A percentile compares a stretch with the other conserved stretches of the same genome.
phyloP scores from a whole-genome alignment of 73 alveolate genomes.

The Blepharisma stoltei region DNA sequence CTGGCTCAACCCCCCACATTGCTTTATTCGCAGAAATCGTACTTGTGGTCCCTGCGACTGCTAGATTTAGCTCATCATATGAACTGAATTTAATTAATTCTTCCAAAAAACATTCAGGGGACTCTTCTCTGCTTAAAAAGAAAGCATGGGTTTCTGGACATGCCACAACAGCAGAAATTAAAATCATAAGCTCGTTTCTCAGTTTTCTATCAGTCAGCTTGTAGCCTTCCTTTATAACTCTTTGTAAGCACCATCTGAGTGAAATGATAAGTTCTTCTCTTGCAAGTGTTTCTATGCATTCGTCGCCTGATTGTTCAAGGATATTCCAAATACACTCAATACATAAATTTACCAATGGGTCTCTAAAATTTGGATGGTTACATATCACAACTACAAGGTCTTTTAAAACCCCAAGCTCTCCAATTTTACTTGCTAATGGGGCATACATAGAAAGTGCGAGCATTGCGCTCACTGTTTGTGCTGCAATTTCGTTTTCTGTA shows the following conservation, averaged over 20 bases:
- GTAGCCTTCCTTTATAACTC: slow-evolving; percentile 86
- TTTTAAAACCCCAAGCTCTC: slow-evolving; percentile 88
- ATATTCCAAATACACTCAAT: slow-evolving; percentile 96
- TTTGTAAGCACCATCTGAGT: slow-evolving; percentile 82
- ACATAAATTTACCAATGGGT: slow-evolving; percentile 84
- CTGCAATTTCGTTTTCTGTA: slow-evolving; percentile 61
- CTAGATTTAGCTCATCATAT: slow-evolving; percentile 82
- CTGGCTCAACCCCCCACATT: slow-evolving; percentile 87
- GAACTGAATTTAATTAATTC: slow-evolving; percentile 83
- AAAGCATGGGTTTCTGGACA: slow-evolving; percentile 79
- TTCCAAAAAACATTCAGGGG: slow-evolving; percentile 80
- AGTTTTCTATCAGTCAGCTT: slow-evolving; percentile 92
- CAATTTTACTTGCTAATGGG: slow-evolving; percentile 85
- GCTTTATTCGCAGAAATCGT: slow-evolving; percentile 70
- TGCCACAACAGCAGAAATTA: slow-evolving; percentile 84
- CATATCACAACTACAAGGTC: slow-evolving; percentile 84
- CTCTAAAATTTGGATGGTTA: slow-evolving; percentile 86
- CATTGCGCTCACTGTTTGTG: slow-evolving; percentile 69
- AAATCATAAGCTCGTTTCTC: slow-evolving; percentile 88
- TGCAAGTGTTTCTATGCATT: slow-evolving; percentile 84
- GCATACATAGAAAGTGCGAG: slow-evolving; percentile 62
- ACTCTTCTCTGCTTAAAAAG: slow-evolving; percentile 73
- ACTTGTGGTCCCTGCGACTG: slow-evolving; percentile 54
- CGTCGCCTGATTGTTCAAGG: slow-evolving; percentile 91
- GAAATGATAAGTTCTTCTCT: slow-evolving; percentile 83